Evolutionary conservation across 306 rosid species (phyloP), one percentile per base, ranked within the genome.

Genomic region (Glycyrrhiza uralensis): DNA sequence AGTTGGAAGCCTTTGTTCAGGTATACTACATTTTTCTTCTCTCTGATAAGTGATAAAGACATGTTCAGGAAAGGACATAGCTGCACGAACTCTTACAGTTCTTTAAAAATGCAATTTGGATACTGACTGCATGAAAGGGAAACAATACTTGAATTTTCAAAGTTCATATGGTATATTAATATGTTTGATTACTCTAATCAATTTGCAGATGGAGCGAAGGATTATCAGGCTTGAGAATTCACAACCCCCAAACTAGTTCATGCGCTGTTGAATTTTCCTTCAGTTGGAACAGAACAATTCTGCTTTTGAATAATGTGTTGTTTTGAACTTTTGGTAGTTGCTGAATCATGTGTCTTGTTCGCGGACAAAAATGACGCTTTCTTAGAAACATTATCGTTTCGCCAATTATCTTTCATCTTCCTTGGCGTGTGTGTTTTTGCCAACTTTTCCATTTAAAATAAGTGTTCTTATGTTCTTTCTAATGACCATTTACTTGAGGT

Each of bases 161-260:
- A 44, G 11, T 35, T 54, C 12, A 1, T 18, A 23, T 42, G 69
- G 23, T 70, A 36, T 33, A 28, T 6, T 75, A 13, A 54, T 33
- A 49, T 47, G 11, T 63, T 19, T 38, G 18, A 54, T 65, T 14
- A 41, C 20, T 26, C 13, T 15, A 9, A 13, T 62, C 44, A 47
- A n/a, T 50, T 44, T 38, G 44, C 83, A 89, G 92, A 81, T 87
- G 92, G 88, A 83, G 73, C 66, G 42, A 15, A 83, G 79, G 72
- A 79, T 87, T 45, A 63, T 85, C 10, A 81, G 87, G 57, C 9
- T 64, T 1, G 46, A 29, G 64, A 62, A 56, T 17, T 60, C 47
- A 39, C 75, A 49, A 51, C 54, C 49, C 14, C 54, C 49, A n/a
- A 49, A 56, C 26, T 68, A 73, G 65, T 67, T 55, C 22, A 39